Evolutionary conservation across 2,329 filamentous ascomycete species (phyloP).

Genomic region (Elsinoe fawcettii): DNA sequence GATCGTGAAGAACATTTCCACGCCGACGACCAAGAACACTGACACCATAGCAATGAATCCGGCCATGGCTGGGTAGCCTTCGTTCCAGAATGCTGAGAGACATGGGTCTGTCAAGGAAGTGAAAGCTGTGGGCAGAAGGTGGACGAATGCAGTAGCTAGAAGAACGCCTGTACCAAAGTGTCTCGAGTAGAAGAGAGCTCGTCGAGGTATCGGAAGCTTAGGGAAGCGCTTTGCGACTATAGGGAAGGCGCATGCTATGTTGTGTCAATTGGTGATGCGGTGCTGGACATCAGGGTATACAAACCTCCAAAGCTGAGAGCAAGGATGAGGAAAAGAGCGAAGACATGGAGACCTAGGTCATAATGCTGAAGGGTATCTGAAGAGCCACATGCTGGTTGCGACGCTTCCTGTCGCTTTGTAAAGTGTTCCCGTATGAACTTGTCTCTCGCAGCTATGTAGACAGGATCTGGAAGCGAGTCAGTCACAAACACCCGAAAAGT

Average conservation of each 20-base stretch:
- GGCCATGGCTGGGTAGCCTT: slow-evolving; percentile 70
- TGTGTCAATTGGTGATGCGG: neutral
- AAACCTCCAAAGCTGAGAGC: slow-evolving; percentile 46
- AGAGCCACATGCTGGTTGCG: slow-evolving; percentile 48
- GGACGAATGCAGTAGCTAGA: slow-evolving; percentile 51
- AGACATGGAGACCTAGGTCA: slow-evolving; percentile 49
- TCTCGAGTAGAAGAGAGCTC: slow-evolving; percentile 51
- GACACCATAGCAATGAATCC: slow-evolving; percentile 76
- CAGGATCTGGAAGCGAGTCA: slow-evolving; percentile 9
- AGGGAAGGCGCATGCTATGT: slow-evolving; percentile 52
- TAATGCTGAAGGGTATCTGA: slow-evolving; percentile 41
- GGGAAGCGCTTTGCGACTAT: slow-evolving; percentile 54
- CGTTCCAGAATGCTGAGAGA: slow-evolving; percentile 70
- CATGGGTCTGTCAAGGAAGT: slow-evolving; percentile 54
- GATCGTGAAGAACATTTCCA: slow-evolving; percentile 85
- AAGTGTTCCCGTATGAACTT: neutral
- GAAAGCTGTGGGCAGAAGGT: slow-evolving; percentile 57
- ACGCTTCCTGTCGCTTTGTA: slow-evolving; percentile 21
- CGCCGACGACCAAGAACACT: slow-evolving; percentile 70
- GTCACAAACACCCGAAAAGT: neutral
- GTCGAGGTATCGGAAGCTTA: slow-evolving; percentile 50
- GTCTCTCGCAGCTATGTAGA: slow-evolving; percentile 5
- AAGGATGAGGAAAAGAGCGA: slow-evolving; percentile 52
- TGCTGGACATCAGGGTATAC: slow-evolving; percentile 18
- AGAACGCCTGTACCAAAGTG: slow-evolving; percentile 53